These are phyloP conservation scores for Suhomyces sp. DNA, from an alignment of 805 yeast genomes.

Conservation along the genomic window DNA sequence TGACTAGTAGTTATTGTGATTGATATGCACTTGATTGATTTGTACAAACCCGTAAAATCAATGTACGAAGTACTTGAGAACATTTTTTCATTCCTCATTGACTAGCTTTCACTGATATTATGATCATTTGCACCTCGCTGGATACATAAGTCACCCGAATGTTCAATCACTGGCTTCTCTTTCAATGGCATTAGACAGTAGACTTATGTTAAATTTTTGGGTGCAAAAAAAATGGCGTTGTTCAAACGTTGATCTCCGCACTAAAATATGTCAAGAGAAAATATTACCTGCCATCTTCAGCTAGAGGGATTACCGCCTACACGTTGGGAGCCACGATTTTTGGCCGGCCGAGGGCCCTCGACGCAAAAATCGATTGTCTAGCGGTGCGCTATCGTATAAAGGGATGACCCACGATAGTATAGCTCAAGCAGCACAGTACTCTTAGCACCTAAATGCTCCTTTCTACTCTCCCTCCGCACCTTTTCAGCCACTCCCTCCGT, in stretches of 20 bases:
- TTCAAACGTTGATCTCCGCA: background rate
- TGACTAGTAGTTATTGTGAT: too few relatives aligned
- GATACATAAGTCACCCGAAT: background rate
- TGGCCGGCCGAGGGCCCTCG: too few relatives aligned
- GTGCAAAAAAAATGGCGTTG: background rate
- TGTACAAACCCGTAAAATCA: background rate
- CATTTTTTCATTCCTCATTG: too few relatives aligned
- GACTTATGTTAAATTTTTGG: background rate
- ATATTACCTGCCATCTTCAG: background rate
- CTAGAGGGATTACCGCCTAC: background rate
- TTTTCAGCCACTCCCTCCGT: background rate
- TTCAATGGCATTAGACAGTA: background rate
- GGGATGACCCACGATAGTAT: background rate
- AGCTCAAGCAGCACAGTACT: background rate
- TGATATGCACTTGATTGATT: too few relatives aligned
- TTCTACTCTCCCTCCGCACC: background rate
- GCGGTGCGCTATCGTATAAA: background rate
- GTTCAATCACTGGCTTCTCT: background rate
- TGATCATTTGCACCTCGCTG: background rate
- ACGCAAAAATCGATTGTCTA: background rate
- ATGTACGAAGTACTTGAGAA: too few relatives aligned
- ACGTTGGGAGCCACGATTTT: background rate
- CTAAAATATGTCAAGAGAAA: background rate
- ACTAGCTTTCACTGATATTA: background rate
- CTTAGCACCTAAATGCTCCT: background rate